Conservation (phyloP, 192 early-diverging fungal genomes). For the Paraglomus brasilianum region DNA sequence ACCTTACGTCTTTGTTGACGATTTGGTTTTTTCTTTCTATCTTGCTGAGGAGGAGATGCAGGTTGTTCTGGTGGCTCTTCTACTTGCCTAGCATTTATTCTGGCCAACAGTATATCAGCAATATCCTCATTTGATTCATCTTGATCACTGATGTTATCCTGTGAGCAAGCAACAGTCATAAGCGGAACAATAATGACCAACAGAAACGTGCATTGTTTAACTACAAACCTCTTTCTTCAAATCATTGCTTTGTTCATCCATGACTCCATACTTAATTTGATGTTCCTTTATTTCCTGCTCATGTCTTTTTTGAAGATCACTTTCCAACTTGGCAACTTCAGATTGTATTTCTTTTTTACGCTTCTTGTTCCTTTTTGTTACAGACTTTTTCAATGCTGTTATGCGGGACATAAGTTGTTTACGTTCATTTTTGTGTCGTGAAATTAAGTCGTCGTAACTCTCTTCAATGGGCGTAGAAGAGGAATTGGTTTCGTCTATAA, state of each 20-base stretch:
- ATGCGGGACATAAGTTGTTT: slow-evolving; percentile 69
- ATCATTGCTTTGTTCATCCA: not conserved
- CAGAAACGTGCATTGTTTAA: not conserved
- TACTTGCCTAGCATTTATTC: slow-evolving; percentile 29
- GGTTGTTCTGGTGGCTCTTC: slow-evolving; percentile 30
- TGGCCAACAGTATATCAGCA: slow-evolving; percentile 29
- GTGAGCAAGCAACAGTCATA: not conserved
- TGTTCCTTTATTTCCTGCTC: slow-evolving; percentile 54
- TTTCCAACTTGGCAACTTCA: slow-evolving; percentile 69
- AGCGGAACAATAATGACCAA: not conserved
- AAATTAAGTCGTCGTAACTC: slow-evolving; percentile 63
- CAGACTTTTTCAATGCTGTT: slow-evolving; percentile 75
- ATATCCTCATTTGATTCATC: not conserved
- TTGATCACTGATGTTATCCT: not conserved
- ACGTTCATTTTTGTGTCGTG: slow-evolving; percentile 75
- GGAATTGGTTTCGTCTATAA: no score
- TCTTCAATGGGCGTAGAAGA: slow-evolving; percentile 27
- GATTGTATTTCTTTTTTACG: slow-evolving; percentile 79
- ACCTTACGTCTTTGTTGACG: slow-evolving; percentile 52
- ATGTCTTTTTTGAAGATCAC: slow-evolving; percentile 59
- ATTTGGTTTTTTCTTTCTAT: slow-evolving; percentile 35
- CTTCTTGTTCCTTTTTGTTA: slow-evolving; percentile 79
- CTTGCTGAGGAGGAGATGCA: slow-evolving; percentile 18
- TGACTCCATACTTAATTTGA: slow-evolving; percentile 21
- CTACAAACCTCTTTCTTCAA: not conserved